These are phyloP conservation scores for Daldinia bambusicola DNA, from an alignment of 495 filamentous ascomycete genomes.

Conservation along the genomic window DNA sequence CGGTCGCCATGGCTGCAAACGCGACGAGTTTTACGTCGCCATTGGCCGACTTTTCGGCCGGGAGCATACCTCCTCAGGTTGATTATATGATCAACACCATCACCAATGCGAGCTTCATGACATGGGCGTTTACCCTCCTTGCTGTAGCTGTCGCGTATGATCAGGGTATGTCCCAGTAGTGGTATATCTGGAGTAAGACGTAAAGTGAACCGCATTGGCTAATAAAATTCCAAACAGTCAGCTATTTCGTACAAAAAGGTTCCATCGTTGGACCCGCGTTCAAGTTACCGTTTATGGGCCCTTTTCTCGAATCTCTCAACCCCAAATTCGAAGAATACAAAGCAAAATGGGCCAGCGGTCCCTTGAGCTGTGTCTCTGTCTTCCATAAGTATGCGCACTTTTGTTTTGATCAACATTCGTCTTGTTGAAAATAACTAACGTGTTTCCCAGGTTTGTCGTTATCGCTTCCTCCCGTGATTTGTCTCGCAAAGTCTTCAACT, in stretches of 20 bases:
- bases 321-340: slow-evolving; percentile 92
- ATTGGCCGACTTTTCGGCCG: slow-evolving; percentile 68
- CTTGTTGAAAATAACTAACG: slow-evolving; percentile 9
- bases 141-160: slow-evolving; percentile 81
- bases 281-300: slow-evolving; percentile 96
- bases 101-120: slow-evolving; percentile 69
- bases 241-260: slow-evolving; percentile 87
- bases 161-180: slow-evolving; percentile 70
- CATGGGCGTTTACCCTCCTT: slow-evolving; percentile 71
- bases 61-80: slow-evolving; percentile 54
- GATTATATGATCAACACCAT: slow-evolving; percentile 57
- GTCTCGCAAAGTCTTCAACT: slow-evolving; percentile 97
- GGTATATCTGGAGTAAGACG: background rate
- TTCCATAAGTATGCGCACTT: slow-evolving; percentile 91
- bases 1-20: slow-evolving; percentile 69
- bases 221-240: slow-evolving; percentile 64
- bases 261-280: slow-evolving; percentile 81
- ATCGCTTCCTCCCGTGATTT: slow-evolving; percentile 96
- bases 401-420: background rate
- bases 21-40: slow-evolving; percentile 79
- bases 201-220: slow-evolving; percentile 36
- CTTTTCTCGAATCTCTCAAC: slow-evolving; percentile 90
- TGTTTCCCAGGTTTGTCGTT: slow-evolving; percentile 82
- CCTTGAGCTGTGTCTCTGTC: slow-evolving; percentile 94
- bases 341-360: slow-evolving; percentile 89